phyloP scores from a whole-genome alignment of 495 filamentous ascomycete genomes.

The Cercophora scortea region DNA sequence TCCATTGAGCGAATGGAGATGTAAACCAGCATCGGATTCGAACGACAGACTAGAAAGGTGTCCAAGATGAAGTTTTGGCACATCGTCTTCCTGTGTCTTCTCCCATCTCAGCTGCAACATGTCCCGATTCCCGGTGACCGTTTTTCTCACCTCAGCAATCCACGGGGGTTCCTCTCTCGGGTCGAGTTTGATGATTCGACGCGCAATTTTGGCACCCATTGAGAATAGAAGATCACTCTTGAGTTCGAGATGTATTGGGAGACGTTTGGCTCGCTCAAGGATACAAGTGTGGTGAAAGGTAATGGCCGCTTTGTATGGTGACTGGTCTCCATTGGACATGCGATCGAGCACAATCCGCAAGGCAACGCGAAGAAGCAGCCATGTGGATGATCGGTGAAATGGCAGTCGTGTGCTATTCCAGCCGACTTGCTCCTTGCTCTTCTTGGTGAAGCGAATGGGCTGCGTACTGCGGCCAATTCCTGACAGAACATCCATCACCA shows the following conservation, averaged over 20 bases:
- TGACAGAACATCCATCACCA: slow-evolving; percentile 41
- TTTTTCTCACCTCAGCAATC: background rate
- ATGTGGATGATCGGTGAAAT: slow-evolving; percentile 51
- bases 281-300: slow-evolving; percentile 39
- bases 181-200: slow-evolving; percentile 40
- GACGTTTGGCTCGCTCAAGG: slow-evolving; percentile 17
- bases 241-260: background rate
- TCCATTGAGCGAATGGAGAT: no score
- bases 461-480: slow-evolving; percentile 29
- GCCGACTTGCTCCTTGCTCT: slow-evolving; percentile 53
- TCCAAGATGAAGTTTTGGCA: no score
- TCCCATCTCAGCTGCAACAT: slow-evolving; percentile 5
- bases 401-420: slow-evolving; percentile 35
- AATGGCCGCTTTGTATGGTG: slow-evolving; percentile 50
- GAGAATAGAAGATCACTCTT: slow-evolving; percentile 28
- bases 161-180: background rate
- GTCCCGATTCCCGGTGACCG: background rate
- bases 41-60: no score
- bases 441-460: slow-evolving; percentile 40
- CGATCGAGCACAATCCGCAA: slow-evolving; percentile 34
- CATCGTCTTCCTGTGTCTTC: background rate
- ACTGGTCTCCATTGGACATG: no score
- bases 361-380: slow-evolving; percentile 52
- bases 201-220: slow-evolving; percentile 44
- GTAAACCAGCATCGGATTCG: no score